Percentiles rank a stretch among this genome's conserved stretches.
Evolutionary conservation across 306 rosid genomes (phyloP).

Genomic region (Pterocarpus macrocarpus): DNA sequence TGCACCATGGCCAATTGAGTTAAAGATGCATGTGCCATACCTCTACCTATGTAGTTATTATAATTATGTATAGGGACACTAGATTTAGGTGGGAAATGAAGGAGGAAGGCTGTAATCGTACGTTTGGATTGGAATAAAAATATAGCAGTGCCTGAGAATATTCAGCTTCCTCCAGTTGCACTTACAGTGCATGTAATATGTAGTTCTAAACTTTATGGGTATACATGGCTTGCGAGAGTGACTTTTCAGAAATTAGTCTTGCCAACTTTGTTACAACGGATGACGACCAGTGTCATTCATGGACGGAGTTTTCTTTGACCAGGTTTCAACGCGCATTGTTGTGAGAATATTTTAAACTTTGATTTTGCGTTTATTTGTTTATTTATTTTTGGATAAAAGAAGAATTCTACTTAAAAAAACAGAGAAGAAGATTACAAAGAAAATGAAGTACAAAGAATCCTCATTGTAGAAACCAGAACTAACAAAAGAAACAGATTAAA

Average conservation of each 20-base stretch:
- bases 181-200: not conserved
- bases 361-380: no score
- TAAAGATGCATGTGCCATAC: conserved; percentile 15
- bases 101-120: not conserved
- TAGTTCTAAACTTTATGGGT: not conserved
- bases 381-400: no score
- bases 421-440: no score
- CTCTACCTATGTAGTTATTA: not conserved
- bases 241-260: conserved; percentile 13
- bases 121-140: conserved; percentile 1
- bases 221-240: conserved; percentile 2
- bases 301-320: not conserved
- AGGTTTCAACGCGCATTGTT: no score
- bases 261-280: not conserved
- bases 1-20: not conserved
- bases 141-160: not conserved
- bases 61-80: not conserved
- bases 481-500: no score
- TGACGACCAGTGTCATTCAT: no score
- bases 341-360: no score
- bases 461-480: no score
- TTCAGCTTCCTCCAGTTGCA: not conserved
- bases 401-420: no score
- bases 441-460: no score
- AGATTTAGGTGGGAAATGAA: conserved; percentile 21